Evolutionary conservation across 495 filamentous ascomycete species (phyloP).

Genomic region (Podospora australis): DNA sequence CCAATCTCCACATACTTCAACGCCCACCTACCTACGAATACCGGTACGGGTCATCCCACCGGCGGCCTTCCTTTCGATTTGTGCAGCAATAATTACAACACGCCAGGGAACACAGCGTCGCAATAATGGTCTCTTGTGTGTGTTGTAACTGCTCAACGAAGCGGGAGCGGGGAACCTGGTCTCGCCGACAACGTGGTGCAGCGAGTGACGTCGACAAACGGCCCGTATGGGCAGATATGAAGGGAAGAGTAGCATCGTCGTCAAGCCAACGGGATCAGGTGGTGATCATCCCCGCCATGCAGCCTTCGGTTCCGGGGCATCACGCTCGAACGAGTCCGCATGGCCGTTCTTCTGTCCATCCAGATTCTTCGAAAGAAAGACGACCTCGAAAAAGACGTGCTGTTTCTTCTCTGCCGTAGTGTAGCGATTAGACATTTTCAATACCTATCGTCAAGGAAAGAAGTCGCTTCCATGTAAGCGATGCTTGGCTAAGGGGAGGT

Average conservation of each 20-base stretch:
- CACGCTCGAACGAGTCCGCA: no score
- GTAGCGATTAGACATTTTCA: no score
- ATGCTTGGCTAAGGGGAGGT: slow-evolving; percentile 1
- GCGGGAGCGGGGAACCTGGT: slow-evolving; percentile 2
- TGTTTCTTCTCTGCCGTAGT: no score
- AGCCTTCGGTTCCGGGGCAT: no score
- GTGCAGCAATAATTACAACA: no score
- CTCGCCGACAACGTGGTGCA: background rate
- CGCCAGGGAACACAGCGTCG: background rate
- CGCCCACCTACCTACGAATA: no score
- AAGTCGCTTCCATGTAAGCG: slow-evolving; percentile 1
- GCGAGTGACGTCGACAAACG: slow-evolving; percentile 4
- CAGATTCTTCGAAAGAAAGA: background rate
- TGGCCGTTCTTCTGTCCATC: no score
- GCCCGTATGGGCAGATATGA: background rate
- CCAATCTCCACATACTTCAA: no score
- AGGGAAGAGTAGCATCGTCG: slow-evolving; percentile 4
- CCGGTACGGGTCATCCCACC: no score
- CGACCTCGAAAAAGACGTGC: background rate
- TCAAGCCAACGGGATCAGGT: slow-evolving; percentile 2
- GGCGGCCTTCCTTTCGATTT: background rate
- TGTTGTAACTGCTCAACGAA: background rate
- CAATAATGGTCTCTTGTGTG: background rate
- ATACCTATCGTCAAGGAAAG: no score
- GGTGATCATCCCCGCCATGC: background rate